phyloP scores from a whole-genome alignment of 257 asterid species.

The Paraleonurus japonicus region DNA sequence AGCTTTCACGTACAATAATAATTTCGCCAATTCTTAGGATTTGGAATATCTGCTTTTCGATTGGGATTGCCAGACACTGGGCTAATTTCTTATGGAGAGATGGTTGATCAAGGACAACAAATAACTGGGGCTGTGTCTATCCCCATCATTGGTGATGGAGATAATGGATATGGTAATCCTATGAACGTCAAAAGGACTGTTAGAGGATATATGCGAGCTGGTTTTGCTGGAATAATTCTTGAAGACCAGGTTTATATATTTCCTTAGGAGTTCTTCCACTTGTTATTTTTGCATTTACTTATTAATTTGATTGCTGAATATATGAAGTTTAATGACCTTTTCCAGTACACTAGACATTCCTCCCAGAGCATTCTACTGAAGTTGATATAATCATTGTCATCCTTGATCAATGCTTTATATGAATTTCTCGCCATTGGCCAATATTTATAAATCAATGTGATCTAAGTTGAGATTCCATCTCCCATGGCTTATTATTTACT shows the following conservation, averaged over 20 bases:
- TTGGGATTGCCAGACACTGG: conserved; percentile 93
- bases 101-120: conserved; percentile 83
- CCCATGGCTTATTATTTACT: conserved; percentile 20
- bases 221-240: conserved; percentile 89
- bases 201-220: conserved; percentile 79
- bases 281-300: not conserved
- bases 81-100: conserved; percentile 85
- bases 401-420: not conserved
- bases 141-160: conserved; percentile 93
- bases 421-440: conserved; percentile 7
- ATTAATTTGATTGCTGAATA: not conserved
- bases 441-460: not conserved
- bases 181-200: conserved; percentile 96
- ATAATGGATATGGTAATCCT: conserved; percentile 93
- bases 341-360: not conserved
- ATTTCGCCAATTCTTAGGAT: conserved; percentile 51
- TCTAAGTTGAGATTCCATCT: conserved; percentile 1
- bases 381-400: conserved; percentile 6
- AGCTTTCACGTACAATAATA: conserved; percentile 18
- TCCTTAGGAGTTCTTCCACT: conserved; percentile 1
- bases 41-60: conserved; percentile 90
- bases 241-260: conserved; percentile 78
- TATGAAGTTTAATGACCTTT: conserved; percentile 6
- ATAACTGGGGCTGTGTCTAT: conserved; percentile 78
- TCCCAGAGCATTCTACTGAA: conserved; percentile 15